Conservation (phyloP, 108 stramenopile genomes). For the Pseudonitzschia multistriata region DNA sequence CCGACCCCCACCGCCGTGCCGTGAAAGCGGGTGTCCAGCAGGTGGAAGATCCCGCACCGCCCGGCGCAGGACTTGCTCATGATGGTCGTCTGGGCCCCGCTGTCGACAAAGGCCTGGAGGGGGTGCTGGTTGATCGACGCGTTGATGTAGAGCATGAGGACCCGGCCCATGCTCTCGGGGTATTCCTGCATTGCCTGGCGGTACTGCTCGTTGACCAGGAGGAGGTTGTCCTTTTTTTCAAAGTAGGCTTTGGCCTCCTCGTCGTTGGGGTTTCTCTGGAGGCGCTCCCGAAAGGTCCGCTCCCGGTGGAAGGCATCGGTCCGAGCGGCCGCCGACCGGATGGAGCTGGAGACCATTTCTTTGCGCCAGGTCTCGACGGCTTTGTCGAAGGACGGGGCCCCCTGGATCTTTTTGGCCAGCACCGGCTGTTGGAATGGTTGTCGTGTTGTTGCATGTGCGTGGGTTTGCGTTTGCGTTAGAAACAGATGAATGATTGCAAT, state of each 20-base stretch:
- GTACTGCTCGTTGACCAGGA: constrained; percentile 74
- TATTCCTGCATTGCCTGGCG: constrained; percentile 90
- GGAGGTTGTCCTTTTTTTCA: constrained; percentile 54
- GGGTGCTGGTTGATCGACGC: constrained; percentile 78
- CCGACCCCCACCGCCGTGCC: constrained; percentile 91
- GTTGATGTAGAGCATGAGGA: constrained; percentile 95
- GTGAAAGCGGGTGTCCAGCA: constrained; percentile 84
- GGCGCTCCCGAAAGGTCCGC: constrained; percentile 39
- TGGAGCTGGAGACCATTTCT: constrained; percentile 63
- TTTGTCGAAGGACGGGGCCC: constrained; percentile 29
- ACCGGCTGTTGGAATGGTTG: no score
- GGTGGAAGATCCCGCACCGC: constrained; percentile 72
- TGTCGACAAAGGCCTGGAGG: constrained; percentile 94
- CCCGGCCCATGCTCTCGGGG: constrained; percentile 91
- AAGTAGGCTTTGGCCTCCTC: constrained; percentile 81
- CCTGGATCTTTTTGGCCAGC: constrained; percentile 45
- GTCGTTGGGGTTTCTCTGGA: constrained; percentile 77
- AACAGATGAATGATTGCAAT: background rate
- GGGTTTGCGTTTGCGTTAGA: background rate
- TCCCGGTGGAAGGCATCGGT: constrained; percentile 52
- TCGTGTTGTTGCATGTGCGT: no score
- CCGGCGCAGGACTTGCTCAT: constrained; percentile 81
- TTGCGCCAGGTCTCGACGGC: constrained; percentile 67
- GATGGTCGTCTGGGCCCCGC: constrained; percentile 93
- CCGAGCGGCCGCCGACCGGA: constrained; percentile 39